Percentiles rank a stretch among this genome's conserved stretches.
Evolutionary conservation across 2,329 filamentous ascomycete species (phyloP).

Genomic region (Scytalidium lignicola): DNA sequence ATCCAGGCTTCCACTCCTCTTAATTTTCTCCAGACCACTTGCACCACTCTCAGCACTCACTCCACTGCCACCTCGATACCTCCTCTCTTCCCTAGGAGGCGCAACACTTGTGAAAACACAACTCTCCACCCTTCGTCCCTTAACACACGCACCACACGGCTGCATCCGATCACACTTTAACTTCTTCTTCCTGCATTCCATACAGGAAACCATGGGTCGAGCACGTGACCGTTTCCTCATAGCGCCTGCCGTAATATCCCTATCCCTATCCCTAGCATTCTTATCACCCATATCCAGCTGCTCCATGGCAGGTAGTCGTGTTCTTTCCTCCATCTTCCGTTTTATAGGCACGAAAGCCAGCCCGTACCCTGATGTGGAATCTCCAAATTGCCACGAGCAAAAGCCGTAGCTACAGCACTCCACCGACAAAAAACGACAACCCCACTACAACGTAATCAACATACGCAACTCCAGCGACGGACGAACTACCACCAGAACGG

Average conservation of each 20-base stretch:
- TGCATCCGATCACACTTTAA: constrained; percentile 50
- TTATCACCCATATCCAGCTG: neutral
- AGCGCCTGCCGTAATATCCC: neutral
- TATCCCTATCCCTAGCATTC: neutral
- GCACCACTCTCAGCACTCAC: neutral
- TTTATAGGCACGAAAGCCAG: too few relatives aligned
- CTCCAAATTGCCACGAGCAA: too few relatives aligned
- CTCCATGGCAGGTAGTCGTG: neutral
- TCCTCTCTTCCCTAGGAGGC: neutral
- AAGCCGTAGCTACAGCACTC: too few relatives aligned
- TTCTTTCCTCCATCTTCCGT: neutral
- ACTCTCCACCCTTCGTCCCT: constrained; percentile 18
- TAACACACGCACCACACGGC: constrained; percentile 54
- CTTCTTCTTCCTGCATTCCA: constrained; percentile 53
- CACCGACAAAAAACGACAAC: too few relatives aligned
- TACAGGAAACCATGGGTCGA: constrained; percentile 51
- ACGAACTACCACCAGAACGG: too few relatives aligned
- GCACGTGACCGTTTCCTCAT: constrained; percentile 27
- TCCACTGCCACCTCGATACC: neutral
- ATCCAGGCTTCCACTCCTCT: neutral
- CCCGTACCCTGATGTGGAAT: too few relatives aligned
- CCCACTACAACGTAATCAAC: too few relatives aligned
- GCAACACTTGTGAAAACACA: neutral
- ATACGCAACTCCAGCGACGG: too few relatives aligned
- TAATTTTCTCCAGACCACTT: neutral